Evolutionary conservation across 163 green algal species (phyloP).

Genomic region (Chlamydomonas reinhardtii): DNA sequence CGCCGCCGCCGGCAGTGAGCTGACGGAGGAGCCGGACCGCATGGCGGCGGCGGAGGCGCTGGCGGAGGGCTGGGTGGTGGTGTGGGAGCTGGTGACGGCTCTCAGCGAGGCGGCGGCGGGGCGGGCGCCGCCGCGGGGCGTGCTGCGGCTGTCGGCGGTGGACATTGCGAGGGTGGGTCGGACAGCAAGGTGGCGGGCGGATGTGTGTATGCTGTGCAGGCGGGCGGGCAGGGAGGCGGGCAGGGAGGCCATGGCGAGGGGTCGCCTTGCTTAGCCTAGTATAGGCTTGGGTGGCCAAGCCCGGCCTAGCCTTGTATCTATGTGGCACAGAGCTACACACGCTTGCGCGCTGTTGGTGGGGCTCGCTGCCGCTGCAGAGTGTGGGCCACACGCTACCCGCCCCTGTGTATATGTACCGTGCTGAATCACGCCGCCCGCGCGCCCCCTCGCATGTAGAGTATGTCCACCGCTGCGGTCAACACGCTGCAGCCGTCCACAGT

Average conservation of each 20-base stretch:
- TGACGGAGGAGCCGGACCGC: constrained; percentile 40
- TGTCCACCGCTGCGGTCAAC: constrained; percentile 28
- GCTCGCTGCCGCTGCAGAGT: no score
- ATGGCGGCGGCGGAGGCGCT: constrained; percentile 53
- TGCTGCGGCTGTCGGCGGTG: constrained; percentile 57
- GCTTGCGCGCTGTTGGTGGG: no score
- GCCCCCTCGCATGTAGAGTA: background rate
- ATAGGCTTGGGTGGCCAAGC: no score
- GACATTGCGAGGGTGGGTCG: constrained; percentile 49
- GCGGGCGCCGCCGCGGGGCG: constrained; percentile 44
- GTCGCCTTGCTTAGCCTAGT: no score
- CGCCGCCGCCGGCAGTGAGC: background rate
- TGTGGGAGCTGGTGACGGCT: constrained; percentile 61
- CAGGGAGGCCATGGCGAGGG: no score
- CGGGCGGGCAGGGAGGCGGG: no score
- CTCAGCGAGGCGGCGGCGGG: constrained; percentile 45
- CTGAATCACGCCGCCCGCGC: no score
- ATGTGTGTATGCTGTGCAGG: background rate
- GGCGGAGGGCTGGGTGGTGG: constrained; percentile 52
- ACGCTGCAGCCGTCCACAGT: constrained; percentile 40
- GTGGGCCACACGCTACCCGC: no score
- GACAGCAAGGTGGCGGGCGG: background rate
- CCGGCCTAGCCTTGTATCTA: no score
- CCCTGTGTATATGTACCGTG: no score
- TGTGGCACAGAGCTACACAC: no score